Evolutionary conservation across 768 basidiomycete species (phyloP), one percentile per base, ranked within the genome.

Genomic region (Botryobasidium botryosum): DNA sequence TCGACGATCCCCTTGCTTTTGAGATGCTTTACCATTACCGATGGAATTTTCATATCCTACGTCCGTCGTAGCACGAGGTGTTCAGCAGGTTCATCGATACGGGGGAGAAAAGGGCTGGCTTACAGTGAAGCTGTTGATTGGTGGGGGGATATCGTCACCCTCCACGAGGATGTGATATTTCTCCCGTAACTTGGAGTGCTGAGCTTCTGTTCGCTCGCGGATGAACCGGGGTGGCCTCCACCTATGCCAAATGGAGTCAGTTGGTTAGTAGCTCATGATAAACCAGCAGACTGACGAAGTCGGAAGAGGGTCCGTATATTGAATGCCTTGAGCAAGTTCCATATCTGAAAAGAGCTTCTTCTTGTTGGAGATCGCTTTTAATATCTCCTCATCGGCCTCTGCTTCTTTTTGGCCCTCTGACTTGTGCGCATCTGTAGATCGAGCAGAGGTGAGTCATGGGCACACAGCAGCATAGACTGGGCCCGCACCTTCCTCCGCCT

Each of bases 41-140:
- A 71, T 5, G 92, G 94, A n/a, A 99, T 78, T 68, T 96, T 97
- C 94, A 99, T 99, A 57, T 97, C 92, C 83, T 91, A 48, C n/a
- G n/a, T n/a, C n/a, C n/a, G n/a, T n/a, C n/a, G n/a, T n/a, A n/a
- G n/a, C n/a, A 42, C 13, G 29, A 42, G 12, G 8, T 25, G 23
- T 8, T 13, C 12, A 39, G 10, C 23, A 39, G 8, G 10, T 10
- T 13, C 10, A 8, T 12, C 2, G 13, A 25, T 27, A 1, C 8
- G 8, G 40, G 8, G 40, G 27, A 28, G 40, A 27, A 31, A 42
- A 26, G 12, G 29, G 0, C 5, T 26, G 3, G 55, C 64, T 47
- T 58, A 86, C 86, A 26, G 68, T 69, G 62, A 97, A 97, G 51
- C 79, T 74, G 48, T 83, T 78, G 42, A 96, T 92, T 1, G 94